Conservation (phyloP, 1,284 basidiomycete genomes). For the Rhodotorula sp. region DNA sequence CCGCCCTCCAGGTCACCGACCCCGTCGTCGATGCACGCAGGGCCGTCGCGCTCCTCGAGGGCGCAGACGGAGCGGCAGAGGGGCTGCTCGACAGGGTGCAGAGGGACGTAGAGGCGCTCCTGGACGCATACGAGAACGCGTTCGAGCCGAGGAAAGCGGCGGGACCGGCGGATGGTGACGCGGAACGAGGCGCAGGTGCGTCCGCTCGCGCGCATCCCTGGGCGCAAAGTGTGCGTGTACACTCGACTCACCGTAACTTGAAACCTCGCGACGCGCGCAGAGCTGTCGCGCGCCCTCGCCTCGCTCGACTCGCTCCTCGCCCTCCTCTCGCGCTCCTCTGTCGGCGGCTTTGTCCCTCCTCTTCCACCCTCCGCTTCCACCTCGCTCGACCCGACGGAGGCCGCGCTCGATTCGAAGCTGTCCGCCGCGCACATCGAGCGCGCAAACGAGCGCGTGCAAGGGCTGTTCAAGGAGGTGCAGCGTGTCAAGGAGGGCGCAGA, state of each 20-base stretch:
- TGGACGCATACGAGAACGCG: neutral
- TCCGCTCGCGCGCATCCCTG: neutral
- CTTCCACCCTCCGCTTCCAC: neutral
- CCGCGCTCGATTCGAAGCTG: neutral
- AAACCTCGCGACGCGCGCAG: neutral
- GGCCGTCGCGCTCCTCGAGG: neutral
- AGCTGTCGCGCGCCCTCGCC: neutral
- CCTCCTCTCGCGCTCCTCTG: conserved; percentile 17
- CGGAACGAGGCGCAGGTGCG: neutral
- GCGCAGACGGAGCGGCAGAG: neutral
- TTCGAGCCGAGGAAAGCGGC: neutral
- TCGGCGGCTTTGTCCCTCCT: conserved; percentile 21
- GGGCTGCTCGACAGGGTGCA: conserved; percentile 6
- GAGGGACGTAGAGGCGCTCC: neutral
- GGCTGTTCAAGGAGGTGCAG: conserved; percentile 1
- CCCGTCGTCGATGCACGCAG: conserved; percentile 1
- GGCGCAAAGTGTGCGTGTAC: neutral
- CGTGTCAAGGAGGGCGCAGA: conserved; percentile 1
- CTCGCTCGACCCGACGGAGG: neutral
- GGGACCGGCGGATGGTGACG: neutral
- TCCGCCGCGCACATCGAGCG: conserved; percentile 1
- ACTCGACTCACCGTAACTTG: no score
- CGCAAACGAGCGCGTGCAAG: conserved; percentile 2
- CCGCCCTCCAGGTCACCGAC: neutral
- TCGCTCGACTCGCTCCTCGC: conserved; percentile 11